Base-by-base conservation (phyloP, 352 stramenopile species). In the Phytophthora pistaciae region DNA sequence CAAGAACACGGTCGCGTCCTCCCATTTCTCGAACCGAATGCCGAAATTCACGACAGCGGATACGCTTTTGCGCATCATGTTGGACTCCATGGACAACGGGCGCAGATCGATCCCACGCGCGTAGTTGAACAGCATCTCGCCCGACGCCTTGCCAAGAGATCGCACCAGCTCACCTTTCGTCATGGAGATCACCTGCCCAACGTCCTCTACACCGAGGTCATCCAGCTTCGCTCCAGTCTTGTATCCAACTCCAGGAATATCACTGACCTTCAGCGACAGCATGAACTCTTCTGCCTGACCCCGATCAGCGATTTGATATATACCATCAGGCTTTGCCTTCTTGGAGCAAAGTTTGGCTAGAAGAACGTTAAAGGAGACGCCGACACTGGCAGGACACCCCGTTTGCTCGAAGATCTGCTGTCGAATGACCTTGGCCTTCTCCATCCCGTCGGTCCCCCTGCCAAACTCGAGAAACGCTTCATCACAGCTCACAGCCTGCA, bases 401-500 rank as follows among this genome's bases (percentile, higher is more conserved):
- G 95, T 99, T 33, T 88, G 82, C 7, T 90, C 67, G 1, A 78
- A 81, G 44, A 97, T 93, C n/a, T 85, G 67, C 18, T 84, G 27
- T 13, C 91, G 87, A 57, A 97, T 90, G 3, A 74, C 48, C 13
- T 83, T 75, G 18, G 93, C 85, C 68, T 95, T 97, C 40, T 74
- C 66, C 20, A 91, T 55, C n/a, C 85, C 87, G 60, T 94, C 73
- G 1, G 82, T 87, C 56, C 78, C 78, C 29, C 72, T 71, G 4
- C 68, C 81, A 75, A 94, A 91, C 76, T 99, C 95, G 25, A 99
- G 72, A 63, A 98, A 98, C 0, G 93, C 91, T 87, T 99, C 97
- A 73, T 99, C 97, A 68, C 96, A 99, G 38, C 94, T 99, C 20
- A 99, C 91, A n/a, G 93, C 85, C 78, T 99, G 94, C 14, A 98